Conservation (phyloP, 352 stramenopile species). For the Phytophthora chlamydospora region DNA sequence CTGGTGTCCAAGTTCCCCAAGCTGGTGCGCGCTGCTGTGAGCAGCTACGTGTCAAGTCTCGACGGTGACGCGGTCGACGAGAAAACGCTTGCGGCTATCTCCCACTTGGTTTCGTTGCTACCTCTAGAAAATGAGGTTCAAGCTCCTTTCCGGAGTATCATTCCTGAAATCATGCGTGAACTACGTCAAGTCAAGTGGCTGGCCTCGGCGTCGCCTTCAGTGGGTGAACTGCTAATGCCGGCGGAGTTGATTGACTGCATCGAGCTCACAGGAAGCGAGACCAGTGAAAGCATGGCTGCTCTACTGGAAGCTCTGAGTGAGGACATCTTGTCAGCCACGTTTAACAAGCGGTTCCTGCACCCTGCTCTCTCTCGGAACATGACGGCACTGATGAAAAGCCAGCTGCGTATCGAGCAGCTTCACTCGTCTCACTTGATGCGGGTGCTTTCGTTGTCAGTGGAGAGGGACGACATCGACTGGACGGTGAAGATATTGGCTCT, state of each 20-base stretch:
- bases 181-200: slow-evolving; percentile 63
- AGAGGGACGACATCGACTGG: slow-evolving; percentile 46
- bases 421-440: slow-evolving; percentile 67
- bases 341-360: slow-evolving; percentile 66
- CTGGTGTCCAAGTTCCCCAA: slow-evolving; percentile 73
- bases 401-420: slow-evolving; percentile 72
- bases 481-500: slow-evolving; percentile 52
- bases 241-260: slow-evolving; percentile 56
- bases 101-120: slow-evolving; percentile 54
- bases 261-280: slow-evolving; percentile 19
- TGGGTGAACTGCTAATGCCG: slow-evolving; percentile 28
- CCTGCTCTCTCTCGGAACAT: slow-evolving; percentile 45
- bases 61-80: neutral
- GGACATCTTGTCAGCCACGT: slow-evolving; percentile 31
- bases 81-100: slow-evolving; percentile 30
- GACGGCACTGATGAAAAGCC: slow-evolving; percentile 51
- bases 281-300: slow-evolving; percentile 20
- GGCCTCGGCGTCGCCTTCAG: slow-evolving; percentile 6
- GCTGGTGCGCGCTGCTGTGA: slow-evolving; percentile 48
- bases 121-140: slow-evolving; percentile 78
- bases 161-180: slow-evolving; percentile 64
- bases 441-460: slow-evolving; percentile 44
- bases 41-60: slow-evolving; percentile 29
- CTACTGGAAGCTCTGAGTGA: slow-evolving; percentile 27
- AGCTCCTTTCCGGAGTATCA: slow-evolving; percentile 65